Conservation (phyloP, 148 eudicot species). For the Gaultheria prostrata region DNA sequence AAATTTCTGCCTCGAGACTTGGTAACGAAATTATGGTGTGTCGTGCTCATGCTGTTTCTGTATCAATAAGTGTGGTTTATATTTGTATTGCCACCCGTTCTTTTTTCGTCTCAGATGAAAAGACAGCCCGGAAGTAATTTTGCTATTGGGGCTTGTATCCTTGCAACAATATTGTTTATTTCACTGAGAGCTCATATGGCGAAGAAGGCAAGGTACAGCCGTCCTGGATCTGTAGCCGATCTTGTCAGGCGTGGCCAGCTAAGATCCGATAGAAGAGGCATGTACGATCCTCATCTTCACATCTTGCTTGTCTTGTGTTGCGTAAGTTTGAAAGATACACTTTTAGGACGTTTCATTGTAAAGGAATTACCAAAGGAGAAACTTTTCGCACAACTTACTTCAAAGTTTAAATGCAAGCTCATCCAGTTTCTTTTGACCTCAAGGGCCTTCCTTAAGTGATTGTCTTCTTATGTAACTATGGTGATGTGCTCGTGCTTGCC, state of each 20-base stretch:
- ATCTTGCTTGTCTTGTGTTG: not conserved
- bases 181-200: slow-evolving; percentile 47
- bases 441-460: not conserved
- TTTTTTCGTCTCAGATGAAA: slow-evolving; percentile 42
- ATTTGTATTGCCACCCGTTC: not conserved
- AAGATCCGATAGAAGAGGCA: slow-evolving; percentile 99
- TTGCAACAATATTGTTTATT: slow-evolving; percentile 51
- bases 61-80: not conserved
- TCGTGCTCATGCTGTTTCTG: not conserved
- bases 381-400: not conserved
- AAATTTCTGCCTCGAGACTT: not conserved
- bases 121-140: slow-evolving; percentile 47
- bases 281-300: slow-evolving; percentile 60
- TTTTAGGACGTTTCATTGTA: not conserved
- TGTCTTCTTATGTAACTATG: not conserved
- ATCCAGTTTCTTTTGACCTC: not conserved
- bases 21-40: too few relatives aligned
- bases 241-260: slow-evolving; percentile 99
- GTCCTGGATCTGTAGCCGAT: slow-evolving; percentile 90
- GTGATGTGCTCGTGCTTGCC: not conserved
- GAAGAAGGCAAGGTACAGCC: slow-evolving; percentile 44
- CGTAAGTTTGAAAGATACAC: not conserved
- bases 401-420: not conserved
- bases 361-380: not conserved
- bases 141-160: slow-evolving; percentile 52